phyloP scores from a whole-genome alignment of 371 early-diverging fungal species.

The Saksenaea oblongispora region DNA sequence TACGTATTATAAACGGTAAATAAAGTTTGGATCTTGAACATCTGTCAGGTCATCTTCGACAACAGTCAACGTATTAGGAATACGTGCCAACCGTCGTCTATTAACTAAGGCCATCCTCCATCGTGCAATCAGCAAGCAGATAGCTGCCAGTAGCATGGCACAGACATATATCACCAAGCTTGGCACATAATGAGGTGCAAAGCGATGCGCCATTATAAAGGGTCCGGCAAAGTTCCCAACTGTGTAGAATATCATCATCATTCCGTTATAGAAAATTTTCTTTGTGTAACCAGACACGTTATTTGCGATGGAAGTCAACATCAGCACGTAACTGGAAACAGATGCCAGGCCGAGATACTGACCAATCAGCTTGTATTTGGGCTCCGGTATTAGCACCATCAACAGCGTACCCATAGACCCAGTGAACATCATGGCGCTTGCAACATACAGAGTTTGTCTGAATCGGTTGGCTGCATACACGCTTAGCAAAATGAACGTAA shows the following conservation, averaged over 20 bases:
- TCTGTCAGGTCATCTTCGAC: slow-evolving; percentile 38
- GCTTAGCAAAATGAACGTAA: slow-evolving; percentile 27
- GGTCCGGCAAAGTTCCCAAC: slow-evolving; percentile 28
- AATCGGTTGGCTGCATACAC: slow-evolving; percentile 18
- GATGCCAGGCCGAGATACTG: slow-evolving; percentile 33
- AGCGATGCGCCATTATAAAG: slow-evolving; percentile 17
- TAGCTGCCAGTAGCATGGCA: slow-evolving; percentile 9
- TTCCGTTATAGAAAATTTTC: slow-evolving; percentile 30
- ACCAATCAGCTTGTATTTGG: slow-evolving; percentile 30
- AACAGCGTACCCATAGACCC: slow-evolving; percentile 36
- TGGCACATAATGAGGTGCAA: slow-evolving; percentile 15
- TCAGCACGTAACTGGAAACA: slow-evolving; percentile 29
- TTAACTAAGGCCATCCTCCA: slow-evolving; percentile 28
- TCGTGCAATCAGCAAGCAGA: slow-evolving; percentile 18
- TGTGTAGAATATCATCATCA: slow-evolving; percentile 33
- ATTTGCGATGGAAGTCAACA: slow-evolving; percentile 23
- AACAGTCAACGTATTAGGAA: slow-evolving; percentile 12
- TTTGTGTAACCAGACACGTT: slow-evolving; percentile 30
- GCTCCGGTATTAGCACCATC: slow-evolving; percentile 28
- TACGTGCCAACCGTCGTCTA: slow-evolving; percentile 10
- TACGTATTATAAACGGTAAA: slow-evolving; percentile 23
- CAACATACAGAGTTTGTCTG: slow-evolving; percentile 26
- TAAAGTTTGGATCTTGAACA: slow-evolving; percentile 34
- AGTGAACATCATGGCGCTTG: slow-evolving; percentile 23
- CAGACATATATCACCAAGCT: slow-evolving; percentile 20